A percentile compares a stretch with the other conserved stretches of the same genome.
Conservation (phyloP, 2,329 filamentous ascomycete genomes). For the Cladophialophora immunda region DNA sequence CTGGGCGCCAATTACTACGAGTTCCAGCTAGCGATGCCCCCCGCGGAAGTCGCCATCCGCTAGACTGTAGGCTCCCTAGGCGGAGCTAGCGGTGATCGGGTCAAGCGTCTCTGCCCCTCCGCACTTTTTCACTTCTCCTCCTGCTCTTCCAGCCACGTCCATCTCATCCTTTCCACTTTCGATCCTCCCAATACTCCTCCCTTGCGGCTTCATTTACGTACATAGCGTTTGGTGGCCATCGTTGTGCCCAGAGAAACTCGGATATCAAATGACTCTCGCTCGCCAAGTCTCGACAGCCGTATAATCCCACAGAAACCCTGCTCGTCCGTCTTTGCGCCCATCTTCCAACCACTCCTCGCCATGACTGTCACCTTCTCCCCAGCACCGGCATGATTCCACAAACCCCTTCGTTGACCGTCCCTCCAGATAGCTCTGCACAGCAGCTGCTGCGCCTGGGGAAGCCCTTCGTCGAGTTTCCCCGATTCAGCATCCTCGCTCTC, state of each 20-base stretch:
- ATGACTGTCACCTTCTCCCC: conserved; percentile 19
- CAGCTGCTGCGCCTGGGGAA: conserved; percentile 43
- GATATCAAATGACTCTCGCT: neutral
- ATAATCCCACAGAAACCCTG: neutral
- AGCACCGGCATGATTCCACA: conserved; percentile 38
- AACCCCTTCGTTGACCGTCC: conserved; percentile 39
- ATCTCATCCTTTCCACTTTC: conserved; percentile 1
- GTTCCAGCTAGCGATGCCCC: neutral
- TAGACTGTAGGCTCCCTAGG: too few relatives aligned
- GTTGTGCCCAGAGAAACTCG: neutral
- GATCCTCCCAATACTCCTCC: neutral
- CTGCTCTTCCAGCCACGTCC: conserved; percentile 10
- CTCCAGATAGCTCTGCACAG: conserved; percentile 39
- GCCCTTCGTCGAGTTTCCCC: conserved; percentile 45
- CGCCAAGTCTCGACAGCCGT: neutral
- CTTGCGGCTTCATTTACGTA: neutral
- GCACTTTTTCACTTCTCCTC: conserved; percentile 10
- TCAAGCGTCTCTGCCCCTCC: conserved; percentile 11
- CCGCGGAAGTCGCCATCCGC: neutral
- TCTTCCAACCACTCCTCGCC: conserved; percentile 12
- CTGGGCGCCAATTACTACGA: neutral
- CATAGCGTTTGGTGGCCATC: neutral
- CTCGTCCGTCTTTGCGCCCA: neutral
- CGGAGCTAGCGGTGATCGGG: conserved; percentile 10
- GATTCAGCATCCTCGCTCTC: conserved; percentile 44